Percentiles rank a stretch among this genome's conserved stretches.
These are phyloP conservation scores for Barnettozyma salicaria DNA, from an alignment of 805 yeast genomes.

Conservation along the genomic window DNA sequence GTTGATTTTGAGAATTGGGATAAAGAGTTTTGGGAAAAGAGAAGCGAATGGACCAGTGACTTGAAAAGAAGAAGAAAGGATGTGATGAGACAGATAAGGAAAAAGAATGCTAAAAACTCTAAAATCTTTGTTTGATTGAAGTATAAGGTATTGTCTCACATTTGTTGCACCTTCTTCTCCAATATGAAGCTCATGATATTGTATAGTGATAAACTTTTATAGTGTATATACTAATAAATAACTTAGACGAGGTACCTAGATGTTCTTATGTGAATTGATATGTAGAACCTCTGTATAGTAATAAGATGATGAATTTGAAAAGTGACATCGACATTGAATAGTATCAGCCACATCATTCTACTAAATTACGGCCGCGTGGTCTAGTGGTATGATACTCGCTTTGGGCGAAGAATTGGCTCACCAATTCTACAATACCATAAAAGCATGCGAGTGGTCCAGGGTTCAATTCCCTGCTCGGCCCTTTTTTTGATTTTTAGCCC, in stretches of 20 bases:
- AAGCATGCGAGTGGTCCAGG: constrained; percentile 20
- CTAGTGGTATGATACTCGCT: constrained; percentile 26
- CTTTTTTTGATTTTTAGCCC: constrained; percentile 8
- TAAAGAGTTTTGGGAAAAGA: constrained; percentile 71
- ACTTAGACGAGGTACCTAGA: no score
- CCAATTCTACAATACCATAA: constrained; percentile 7
- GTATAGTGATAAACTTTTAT: neutral
- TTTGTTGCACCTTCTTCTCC: no score
- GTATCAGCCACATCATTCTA: no score
- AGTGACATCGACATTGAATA: no score
- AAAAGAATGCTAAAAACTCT: constrained; percentile 29
- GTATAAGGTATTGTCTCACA: constrained; percentile 2
- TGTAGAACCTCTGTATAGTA: no score
- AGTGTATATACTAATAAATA: no score
- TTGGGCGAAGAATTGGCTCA: constrained; percentile 18
- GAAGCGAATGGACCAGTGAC: constrained; percentile 75
- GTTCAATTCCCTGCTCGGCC: constrained; percentile 21
- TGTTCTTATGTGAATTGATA: no score
- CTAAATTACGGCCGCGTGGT: constrained; percentile 19
- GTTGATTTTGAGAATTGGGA: constrained; percentile 49
- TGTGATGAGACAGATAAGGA: constrained; percentile 51
- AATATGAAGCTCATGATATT: no score
- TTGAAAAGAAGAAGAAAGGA: constrained; percentile 75
- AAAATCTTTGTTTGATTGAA: constrained; percentile 17
- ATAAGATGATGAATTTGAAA: no score